Base-by-base conservation (phyloP, 495 filamentous ascomycete species). In the Glarea lozoyensis region DNA sequence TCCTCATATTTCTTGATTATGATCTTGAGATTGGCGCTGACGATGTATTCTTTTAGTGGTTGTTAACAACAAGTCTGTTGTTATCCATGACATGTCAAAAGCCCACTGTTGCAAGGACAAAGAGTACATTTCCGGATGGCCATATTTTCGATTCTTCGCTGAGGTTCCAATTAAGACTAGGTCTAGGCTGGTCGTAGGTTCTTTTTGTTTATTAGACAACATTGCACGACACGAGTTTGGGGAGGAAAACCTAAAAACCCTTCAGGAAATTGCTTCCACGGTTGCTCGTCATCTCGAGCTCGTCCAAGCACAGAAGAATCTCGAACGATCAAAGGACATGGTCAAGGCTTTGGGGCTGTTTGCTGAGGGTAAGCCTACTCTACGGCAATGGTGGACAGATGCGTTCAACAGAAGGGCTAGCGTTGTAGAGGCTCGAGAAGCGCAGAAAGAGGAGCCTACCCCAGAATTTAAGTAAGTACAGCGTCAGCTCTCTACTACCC, bases 161-260 rank as follows among this genome's bases (percentile, higher is more conserved):
- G 79, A 72, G 13, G 73, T 75, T 2, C 79, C 81, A 0, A 72
- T 89, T 21, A 73, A 76, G 2, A 84, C 79, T 0, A 76, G 70
- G 2, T 70, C 68, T 12, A 79, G 77, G 6, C 70, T 85, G 54
- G 79, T 81, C 24, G 79, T 89, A 48, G 84, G 84, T n/a, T 79
- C 73, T 12, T 67, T 86, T 31, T 85, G 78, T 43, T 64, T 86
- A 9, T 53, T 86, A 3, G 82, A 87, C 52, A 62, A 73, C 27
- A 60, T 66, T 30, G 67, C 76, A 6, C 62, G 70, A 13, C 53
- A 66, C 7, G 66, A 66, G 3, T 50, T 75, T 6, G 50, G 46
- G 4, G 45, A 50, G 7, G 22, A 13, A 5, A 4, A 2, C n/a
- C 2, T 19, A 18, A 29, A 10, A 18, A 3, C 12, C 6, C n/a